Percentiles rank a stretch among this genome's conserved stretches.
phyloP scores from a whole-genome alignment of 2,329 filamentous ascomycete species.

The Anisogramma anomala region DNA sequence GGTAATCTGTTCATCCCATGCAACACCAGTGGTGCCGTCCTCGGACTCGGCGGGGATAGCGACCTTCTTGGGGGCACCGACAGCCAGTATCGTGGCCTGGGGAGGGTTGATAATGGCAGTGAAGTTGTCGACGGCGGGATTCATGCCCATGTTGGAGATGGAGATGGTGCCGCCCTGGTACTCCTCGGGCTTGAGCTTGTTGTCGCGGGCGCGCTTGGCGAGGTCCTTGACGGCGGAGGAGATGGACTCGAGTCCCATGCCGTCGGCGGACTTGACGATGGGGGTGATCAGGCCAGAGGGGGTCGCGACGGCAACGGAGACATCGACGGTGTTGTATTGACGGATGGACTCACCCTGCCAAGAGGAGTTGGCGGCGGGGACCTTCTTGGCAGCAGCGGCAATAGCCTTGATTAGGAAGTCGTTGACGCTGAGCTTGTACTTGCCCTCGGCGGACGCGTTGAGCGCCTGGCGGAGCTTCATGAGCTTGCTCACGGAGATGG shows the following conservation, averaged over 20 bases:
- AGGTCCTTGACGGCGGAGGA: constrained; percentile 88
- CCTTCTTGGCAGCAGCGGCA: constrained; percentile 77
- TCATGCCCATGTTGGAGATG: constrained; percentile 99
- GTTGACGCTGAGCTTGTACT: constrained; percentile 99
- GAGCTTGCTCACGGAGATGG: constrained; percentile 86
- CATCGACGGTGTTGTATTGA: constrained; percentile 84
- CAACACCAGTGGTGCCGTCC: constrained; percentile 61
- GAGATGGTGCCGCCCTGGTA: constrained; percentile 99
- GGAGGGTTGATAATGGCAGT: constrained; percentile 98
- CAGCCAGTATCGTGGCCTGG: constrained; percentile 87
- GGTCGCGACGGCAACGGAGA: constrained; percentile 91
- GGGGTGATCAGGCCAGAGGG: constrained; percentile 92
- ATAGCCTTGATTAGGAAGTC: constrained; percentile 99
- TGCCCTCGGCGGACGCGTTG: constrained; percentile 76
- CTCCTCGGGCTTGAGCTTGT: constrained; percentile 98
- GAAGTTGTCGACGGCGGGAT: constrained; percentile 88
- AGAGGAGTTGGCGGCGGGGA: constrained; percentile 89
- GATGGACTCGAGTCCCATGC: constrained; percentile 78
- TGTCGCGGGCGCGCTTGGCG: constrained; percentile 87
- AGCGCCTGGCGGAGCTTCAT: constrained; percentile 90
- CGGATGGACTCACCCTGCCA: constrained; percentile 88
- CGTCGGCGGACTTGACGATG: constrained; percentile 83
- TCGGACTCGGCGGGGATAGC: constrained; percentile 76
- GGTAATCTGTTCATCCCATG: constrained; percentile 95
- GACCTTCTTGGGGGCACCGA: constrained; percentile 93